Evolutionary conservation across 352 stramenopile species (phyloP), one percentile per base, ranked within the genome.

Genomic region (Phytophthora macrochlamydospora): DNA sequence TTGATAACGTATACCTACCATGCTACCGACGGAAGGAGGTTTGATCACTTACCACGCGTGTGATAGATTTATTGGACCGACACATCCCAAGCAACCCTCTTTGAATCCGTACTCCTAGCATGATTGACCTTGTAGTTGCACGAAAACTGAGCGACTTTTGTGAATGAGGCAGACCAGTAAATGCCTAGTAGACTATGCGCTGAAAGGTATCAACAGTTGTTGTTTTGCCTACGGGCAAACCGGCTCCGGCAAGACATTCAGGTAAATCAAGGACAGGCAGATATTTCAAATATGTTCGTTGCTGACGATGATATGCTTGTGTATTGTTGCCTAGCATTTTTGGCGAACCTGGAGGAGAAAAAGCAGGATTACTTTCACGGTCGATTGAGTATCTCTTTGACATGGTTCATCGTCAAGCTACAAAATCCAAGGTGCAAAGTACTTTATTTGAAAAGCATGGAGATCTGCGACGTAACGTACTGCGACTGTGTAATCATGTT

Each of bases 171-270:
- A 95, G 87, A 90, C 85, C 1, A 95, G 87, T 51, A 93, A 95
- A 51, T 78, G 75, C 7, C 77, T 97, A 31, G 89, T 98, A 4
- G 90, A 98, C 56, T 95, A 97, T 49, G 84, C 91, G 5, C 63
- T 98, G 65, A 89, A 90, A 51, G 94, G 93, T 30, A 97, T 97
- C 78, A 98, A 98, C 65, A 94, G 89, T 43, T 98, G 94, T 69
- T 98, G 91, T 61, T 98, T 98, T 68, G 94, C 94, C 7, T 98
- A 97, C 58, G 91, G 91, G 1, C 87, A 97, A 57, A 97, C 91
- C 18, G 91, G 89, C 0, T 93, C 83, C 3, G 86, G 84, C 31
- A 94, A 94, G 62, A 94, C 86, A 0, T 92, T 95, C 68, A 88
- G 91, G 90, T 89, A 63, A 29, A 71, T 24, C 18, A 24, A 24